Evolutionary conservation across 2,329 filamentous ascomycete species (phyloP).

Genomic region (Fusarium fracticaudum): DNA sequence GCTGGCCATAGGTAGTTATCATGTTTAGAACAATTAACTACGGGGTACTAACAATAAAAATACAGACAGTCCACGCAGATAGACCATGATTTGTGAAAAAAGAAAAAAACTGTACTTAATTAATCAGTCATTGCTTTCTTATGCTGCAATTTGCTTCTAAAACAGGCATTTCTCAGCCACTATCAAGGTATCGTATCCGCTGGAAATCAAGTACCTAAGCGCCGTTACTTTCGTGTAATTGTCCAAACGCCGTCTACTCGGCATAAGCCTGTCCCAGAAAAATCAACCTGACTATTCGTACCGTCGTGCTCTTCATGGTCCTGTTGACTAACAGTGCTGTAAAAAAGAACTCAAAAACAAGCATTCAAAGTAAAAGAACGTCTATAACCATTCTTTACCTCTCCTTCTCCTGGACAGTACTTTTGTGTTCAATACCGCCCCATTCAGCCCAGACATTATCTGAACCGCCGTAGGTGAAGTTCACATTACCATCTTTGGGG

Average conservation of each 20-base stretch:
- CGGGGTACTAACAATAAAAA: background rate
- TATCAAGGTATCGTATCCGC: slow-evolving; percentile 28
- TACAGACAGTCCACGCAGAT: background rate
- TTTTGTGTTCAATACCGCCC: slow-evolving; percentile 35
- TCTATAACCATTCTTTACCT: slow-evolving; percentile 21
- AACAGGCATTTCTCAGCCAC: slow-evolving; percentile 2
- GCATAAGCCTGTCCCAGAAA: slow-evolving; percentile 11
- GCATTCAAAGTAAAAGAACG: slow-evolving; percentile 5
- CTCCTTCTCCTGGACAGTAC: slow-evolving; percentile 24
- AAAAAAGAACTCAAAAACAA: slow-evolving; percentile 8
- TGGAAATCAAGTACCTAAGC: slow-evolving; percentile 4
- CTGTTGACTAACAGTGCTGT: slow-evolving; percentile 33
- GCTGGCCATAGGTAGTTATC: background rate
- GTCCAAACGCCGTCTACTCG: slow-evolving; percentile 31
- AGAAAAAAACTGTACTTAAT: background rate
- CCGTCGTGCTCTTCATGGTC: slow-evolving; percentile 21
- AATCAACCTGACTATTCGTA: slow-evolving; percentile 12
- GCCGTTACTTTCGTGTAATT: slow-evolving; percentile 9
- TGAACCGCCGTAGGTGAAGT: slow-evolving; percentile 46
- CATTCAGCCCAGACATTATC: slow-evolving; percentile 46
- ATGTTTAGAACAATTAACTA: background rate
- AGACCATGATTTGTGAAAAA: background rate
- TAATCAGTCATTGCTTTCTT: background rate
- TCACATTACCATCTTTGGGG: slow-evolving; percentile 44
- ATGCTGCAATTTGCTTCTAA: background rate